Conservation (phyloP, 2,329 filamentous ascomycete genomes). For the Neofusicoccum cordaticola region DNA sequence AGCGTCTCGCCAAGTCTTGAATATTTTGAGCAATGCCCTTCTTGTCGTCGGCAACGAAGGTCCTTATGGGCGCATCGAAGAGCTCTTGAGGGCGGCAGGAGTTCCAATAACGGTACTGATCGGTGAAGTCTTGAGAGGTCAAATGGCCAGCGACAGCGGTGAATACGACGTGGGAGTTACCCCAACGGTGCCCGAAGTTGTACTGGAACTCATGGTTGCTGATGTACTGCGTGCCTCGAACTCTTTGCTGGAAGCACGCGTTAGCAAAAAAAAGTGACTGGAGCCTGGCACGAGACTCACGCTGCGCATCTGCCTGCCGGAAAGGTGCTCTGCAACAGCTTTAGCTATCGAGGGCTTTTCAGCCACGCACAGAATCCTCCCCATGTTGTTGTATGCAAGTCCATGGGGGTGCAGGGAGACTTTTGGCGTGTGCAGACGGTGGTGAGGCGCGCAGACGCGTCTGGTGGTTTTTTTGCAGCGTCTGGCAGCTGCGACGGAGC, state of each 20-base stretch:
- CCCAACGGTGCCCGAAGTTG: conserved; percentile 78
- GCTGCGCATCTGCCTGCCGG: conserved; percentile 54
- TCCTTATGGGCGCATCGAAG: conserved; percentile 76
- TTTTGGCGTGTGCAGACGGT: neutral
- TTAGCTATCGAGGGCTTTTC: conserved; percentile 95
- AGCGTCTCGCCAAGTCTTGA: conserved; percentile 68
- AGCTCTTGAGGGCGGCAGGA: conserved; percentile 74
- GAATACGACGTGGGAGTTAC: conserved; percentile 82
- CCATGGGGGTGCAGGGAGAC: neutral
- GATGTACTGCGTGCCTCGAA: conserved; percentile 69
- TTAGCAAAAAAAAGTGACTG: neutral
- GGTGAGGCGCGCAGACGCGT: conserved; percentile 1
- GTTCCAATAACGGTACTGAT: conserved; percentile 73
- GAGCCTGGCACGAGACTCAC: neutral
- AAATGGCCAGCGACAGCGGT: conserved; percentile 90
- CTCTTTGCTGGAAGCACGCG: conserved; percentile 55
- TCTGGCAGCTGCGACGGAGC: conserved; percentile 1
- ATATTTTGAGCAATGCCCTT: conserved; percentile 82
- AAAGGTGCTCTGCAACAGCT: conserved; percentile 85
- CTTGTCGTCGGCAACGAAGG: conserved; percentile 68
- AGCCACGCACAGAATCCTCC: conserved; percentile 70
- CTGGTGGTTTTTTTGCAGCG: conserved; percentile 1
- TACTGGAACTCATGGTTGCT: conserved; percentile 95
- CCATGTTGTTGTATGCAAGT: conserved; percentile 26
- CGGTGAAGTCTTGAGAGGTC: conserved; percentile 72